Base-by-base conservation (phyloP, 768 basidiomycete genomes). In the Mycena epipterygia region DNA sequence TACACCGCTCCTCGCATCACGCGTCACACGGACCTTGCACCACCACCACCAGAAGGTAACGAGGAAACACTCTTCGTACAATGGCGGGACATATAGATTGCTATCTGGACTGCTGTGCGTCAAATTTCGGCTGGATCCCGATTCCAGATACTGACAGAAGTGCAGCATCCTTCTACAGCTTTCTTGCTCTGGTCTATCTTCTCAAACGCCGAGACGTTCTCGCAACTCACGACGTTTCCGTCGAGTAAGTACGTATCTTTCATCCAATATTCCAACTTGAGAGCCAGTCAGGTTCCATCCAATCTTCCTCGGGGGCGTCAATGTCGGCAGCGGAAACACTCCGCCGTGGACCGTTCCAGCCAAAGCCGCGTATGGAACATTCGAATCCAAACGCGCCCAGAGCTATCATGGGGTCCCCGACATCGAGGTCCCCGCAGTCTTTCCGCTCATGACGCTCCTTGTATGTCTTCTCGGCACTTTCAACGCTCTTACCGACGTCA, bases 71-170 rank as follows among this genome's bases (percentile, higher is more conserved):
- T 8, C 60, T 11, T 27, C 6, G 49, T 9, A 29, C 53, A 21
- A 67, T 71, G 73, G 60, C 42, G 53, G 66, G 61, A n/a, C 64
- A 72, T 16, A 74, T 74, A 19, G 73, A 74, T 35, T 74, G 73
- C 35, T 72, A 72, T 25, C 11, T 74, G 62, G 73, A 74, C 64
- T 60, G 61, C 64, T 64, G 73, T 74, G 59, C 0, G 73, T 46
- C 27, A 16, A 30, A 3, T 30, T n/a, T 57, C 29, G 19, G n/a
- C 33, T 33, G 19, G 39, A 13, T 39, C 2, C 9, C 14, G 11
- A 30, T 17, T 8, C 1, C 30, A 25, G 27, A 17, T 14, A 42
- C 60, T 63, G 7, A 63, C 23, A 19, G 14, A 37, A 3, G 1
- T 27, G 2, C n/a, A 74, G 73, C 71, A 23, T 74, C 73, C 29